Base-by-base conservation (phyloP, 345 rosid genomes). In the Camelina sativa region DNA sequence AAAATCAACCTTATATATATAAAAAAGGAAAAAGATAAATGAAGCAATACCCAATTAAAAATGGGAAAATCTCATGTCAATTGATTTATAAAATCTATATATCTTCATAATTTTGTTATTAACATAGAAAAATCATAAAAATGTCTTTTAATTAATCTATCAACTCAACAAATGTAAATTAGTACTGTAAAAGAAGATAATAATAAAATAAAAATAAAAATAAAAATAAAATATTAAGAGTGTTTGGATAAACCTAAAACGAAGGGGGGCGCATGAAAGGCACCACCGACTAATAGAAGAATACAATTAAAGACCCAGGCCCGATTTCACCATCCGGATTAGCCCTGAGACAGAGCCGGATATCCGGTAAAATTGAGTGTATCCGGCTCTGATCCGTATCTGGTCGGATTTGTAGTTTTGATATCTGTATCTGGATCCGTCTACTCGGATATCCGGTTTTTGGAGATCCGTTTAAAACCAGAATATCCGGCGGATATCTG, bases 221-320 rank as follows among this genome's bases (percentile, higher is more conserved):
- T 17, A 17, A 17, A 17, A 17, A 40, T 58, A 34, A 6, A 6
- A 34, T 43, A 25, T 4, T 13, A 35, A 35, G 61, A 38, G 47
- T 48, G 51, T 62, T 23, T 62, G 69, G 69, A 62, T 61, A 72
- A 62, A 72, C 69, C 68, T 72, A 72, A 72, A 62, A 50, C 20
- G 61, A 62, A 71, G 75, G 67, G 67, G 59, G 58, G 38, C 65
- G 67, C 51, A 71, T 35, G 44, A 7, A 50, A 71, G 75, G 68
- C 66, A 71, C 52, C 76, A 72, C 76, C 76, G 76, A 62, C 76
- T 72, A 51, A 51, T 72, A 61, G 41, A 72, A 72, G 3, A 59
- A 41, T 41, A 28, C 30, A 54, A 68, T 41, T 11, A 35, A 35
- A 17, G 75, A 47, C 75, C 59, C 57, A 46, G 57, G 23, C 74